phyloP scores from a whole-genome alignment of 352 stramenopile species.

The Pythium oligandrum region DNA sequence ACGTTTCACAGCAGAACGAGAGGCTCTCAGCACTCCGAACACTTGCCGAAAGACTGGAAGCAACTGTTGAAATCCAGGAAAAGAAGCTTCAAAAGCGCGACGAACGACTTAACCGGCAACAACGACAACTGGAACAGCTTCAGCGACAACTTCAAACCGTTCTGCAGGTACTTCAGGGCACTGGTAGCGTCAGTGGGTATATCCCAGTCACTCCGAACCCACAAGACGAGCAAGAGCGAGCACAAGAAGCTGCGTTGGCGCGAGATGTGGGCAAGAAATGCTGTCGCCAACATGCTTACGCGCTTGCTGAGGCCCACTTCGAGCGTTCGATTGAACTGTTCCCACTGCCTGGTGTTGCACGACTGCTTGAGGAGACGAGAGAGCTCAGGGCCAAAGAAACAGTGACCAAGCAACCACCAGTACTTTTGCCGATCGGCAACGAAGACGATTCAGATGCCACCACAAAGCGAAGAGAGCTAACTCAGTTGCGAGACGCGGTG shows the following conservation, averaged over 20 bases:
- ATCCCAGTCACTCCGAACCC: too few relatives aligned
- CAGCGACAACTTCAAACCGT: constrained; percentile 56
- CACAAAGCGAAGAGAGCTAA: neutral
- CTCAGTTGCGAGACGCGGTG: constrained; percentile 21
- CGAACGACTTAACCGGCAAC: constrained; percentile 7
- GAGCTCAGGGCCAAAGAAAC: constrained; percentile 2
- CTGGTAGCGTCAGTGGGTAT: neutral
- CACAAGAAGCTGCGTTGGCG: constrained; percentile 53
- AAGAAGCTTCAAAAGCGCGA: neutral
- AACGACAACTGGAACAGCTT: constrained; percentile 49
- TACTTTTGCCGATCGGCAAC: too few relatives aligned
- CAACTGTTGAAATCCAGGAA: too few relatives aligned
- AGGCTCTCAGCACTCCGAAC: too few relatives aligned
- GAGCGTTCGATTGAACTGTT: constrained; percentile 50
- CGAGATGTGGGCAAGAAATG: constrained; percentile 62
- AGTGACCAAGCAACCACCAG: too few relatives aligned
- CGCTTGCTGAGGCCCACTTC: constrained; percentile 55
- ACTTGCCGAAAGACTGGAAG: too few relatives aligned
- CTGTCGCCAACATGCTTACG: constrained; percentile 35
- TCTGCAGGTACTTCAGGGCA: constrained; percentile 29
- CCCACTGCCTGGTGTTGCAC: constrained; percentile 44
- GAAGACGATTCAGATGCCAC: too few relatives aligned
- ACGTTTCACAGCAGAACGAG: too few relatives aligned
- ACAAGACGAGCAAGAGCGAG: constrained; percentile 28
- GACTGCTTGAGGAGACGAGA: constrained; percentile 31